Evolutionary conservation across 1,139 yeast species (phyloP).

Genomic region (Debaryomyces nepalensis): DNA sequence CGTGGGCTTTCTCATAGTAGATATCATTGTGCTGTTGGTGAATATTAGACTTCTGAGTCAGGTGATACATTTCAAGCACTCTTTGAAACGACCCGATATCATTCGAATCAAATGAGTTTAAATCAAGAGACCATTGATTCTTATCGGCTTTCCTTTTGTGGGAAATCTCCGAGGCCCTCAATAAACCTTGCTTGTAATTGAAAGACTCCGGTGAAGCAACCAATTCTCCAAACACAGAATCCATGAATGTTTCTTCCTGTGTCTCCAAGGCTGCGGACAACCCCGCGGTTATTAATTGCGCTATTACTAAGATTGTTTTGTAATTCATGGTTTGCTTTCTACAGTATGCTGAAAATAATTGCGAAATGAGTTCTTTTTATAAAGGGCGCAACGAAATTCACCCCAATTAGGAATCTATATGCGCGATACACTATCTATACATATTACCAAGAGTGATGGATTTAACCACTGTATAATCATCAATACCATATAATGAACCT

Average conservation of each 20-base stretch:
- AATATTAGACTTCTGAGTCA: conserved; percentile 4
- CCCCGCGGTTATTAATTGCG: background rate
- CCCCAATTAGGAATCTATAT: conserved; percentile 12
- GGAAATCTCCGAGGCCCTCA: too few species aligned
- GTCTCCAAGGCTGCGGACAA: background rate
- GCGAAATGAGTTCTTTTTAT: conserved; percentile 1
- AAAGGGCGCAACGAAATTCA: conserved; percentile 5
- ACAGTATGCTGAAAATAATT: background rate
- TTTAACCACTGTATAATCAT: conserved; percentile 48
- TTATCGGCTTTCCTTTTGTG: background rate
- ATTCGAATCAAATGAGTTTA: conserved; percentile 1
- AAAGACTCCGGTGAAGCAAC: conserved; percentile 14
- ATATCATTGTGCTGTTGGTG: conserved; percentile 12
- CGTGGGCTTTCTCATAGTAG: conserved; percentile 19
- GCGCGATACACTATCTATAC: conserved; percentile 23
- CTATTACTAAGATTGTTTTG: background rate
- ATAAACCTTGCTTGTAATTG: conserved; percentile 9
- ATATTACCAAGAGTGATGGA: conserved; percentile 45
- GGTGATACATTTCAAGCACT: conserved; percentile 8
- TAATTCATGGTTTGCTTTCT: background rate
- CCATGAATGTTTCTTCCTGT: conserved; percentile 21
- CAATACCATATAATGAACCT: conserved; percentile 52
- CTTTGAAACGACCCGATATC: conserved; percentile 2
- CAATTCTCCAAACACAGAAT: conserved; percentile 26
- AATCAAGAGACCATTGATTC: background rate